A percentile compares a stretch with the other conserved stretches of the same genome.
phyloP scores from a whole-genome alignment of 495 filamentous ascomycete species.

The Hypoxylon crocopeplum region DNA sequence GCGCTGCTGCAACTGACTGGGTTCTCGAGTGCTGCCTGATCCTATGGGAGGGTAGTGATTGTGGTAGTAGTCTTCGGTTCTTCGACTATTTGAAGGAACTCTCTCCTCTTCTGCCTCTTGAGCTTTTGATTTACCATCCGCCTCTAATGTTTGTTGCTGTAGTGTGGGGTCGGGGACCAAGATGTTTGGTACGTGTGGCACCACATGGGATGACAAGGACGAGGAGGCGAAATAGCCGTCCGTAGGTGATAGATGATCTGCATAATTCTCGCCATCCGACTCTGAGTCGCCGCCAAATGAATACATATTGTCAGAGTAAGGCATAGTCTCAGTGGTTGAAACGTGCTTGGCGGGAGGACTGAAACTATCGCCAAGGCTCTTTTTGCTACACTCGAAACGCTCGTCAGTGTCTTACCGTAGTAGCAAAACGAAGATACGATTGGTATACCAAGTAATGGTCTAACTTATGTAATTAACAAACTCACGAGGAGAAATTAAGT shows the following conservation, averaged over 20 bases:
- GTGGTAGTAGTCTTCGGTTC: constrained; percentile 1
- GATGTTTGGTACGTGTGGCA: constrained; percentile 51
- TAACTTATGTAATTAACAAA: neutral
- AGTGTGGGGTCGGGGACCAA: constrained; percentile 51
- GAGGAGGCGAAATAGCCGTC: constrained; percentile 52
- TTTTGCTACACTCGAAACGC: constrained; percentile 31
- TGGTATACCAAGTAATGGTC: too few relatives aligned
- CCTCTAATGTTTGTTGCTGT: constrained; percentile 34
- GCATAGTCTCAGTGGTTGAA: constrained; percentile 39
- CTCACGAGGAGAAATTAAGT: neutral
- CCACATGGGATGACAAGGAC: constrained; percentile 41
- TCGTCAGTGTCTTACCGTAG: constrained; percentile 24
- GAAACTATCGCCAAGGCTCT: constrained; percentile 40
- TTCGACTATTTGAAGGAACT: constrained; percentile 13
- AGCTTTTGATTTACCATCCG: constrained; percentile 48
- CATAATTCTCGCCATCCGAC: constrained; percentile 43
- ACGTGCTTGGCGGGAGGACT: constrained; percentile 29
- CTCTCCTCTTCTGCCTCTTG: constrained; percentile 47
- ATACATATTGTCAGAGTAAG: constrained; percentile 56
- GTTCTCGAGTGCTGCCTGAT: constrained; percentile 28
- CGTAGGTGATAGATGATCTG: constrained; percentile 47
- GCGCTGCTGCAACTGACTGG: constrained; percentile 14
- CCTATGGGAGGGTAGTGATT: constrained; percentile 9
- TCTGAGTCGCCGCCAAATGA: constrained; percentile 46
- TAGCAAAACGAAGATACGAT: too few relatives aligned